Base-by-base conservation (phyloP, 2,329 filamentous ascomycete species). In the Xylariales sp. region DNA sequence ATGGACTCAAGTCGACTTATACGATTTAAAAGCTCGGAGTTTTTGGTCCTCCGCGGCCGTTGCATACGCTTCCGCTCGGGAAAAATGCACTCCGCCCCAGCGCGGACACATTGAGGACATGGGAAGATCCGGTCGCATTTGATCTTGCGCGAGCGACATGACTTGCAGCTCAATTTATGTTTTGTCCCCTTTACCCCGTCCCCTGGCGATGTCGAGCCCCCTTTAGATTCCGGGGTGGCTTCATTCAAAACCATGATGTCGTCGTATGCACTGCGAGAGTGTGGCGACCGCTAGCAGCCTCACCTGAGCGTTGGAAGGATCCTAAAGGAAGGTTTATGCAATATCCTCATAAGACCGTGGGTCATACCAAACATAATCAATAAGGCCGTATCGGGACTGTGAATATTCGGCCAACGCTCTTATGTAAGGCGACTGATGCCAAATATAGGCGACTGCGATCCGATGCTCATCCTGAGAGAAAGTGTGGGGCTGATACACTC, bases 71-170 rank as follows among this genome's bases (percentile, higher is more conserved):
- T 70, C 19, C 67, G 60, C n/a, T 59, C 54, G 14, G 67, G 67
- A 38, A 67, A 69, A 25, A 66, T 49, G 48, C 71, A 82, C 32
- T 74, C 65, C 7, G 63, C 59, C 6, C 61, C 55, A 25, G 65
- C 61, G 34, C 66, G 70, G 16, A 65, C 49, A 50, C 78, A 81
- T 40, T 73, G 70, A 6, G 59, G 55, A 52, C 79, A 83, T 5
- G 78, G 78, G 42, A 70, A 63, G 24, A 63, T 60, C 45, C 74
- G 70, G 50, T 78, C 69, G 57, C 78, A 83, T 47, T 74, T 79
- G 30, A 81, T 64, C 52, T 82, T 83, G 44, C 77, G 71, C 44
- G 76, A 72, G 42, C 81, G 76, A 49, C 81, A 85, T n/a, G 69
- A 66, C 5, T 77, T 65, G 51, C 81, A 85, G 25, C 65, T 69